Evolutionary conservation across 495 filamentous ascomycete species (phyloP).

Genomic region (Xeromyces bisporus): DNA sequence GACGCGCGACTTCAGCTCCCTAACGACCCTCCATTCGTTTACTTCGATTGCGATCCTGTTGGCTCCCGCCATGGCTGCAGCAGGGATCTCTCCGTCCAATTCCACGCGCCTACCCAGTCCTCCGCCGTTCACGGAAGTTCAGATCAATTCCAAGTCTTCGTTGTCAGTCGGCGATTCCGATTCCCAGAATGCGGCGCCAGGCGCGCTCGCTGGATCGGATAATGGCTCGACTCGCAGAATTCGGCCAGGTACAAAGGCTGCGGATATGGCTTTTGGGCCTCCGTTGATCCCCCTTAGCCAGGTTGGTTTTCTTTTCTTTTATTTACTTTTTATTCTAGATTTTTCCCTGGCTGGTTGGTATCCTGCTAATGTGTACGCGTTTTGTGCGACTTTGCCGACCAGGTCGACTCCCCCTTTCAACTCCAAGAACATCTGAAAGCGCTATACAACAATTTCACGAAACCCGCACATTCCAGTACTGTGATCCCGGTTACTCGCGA

Average conservation of each 20-base stretch:
- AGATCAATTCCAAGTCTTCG: constrained; percentile 72
- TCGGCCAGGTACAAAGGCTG: constrained; percentile 76
- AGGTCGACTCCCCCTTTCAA: constrained; percentile 93
- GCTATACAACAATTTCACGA: constrained; percentile 65
- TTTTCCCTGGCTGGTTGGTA: neutral
- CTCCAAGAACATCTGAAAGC: constrained; percentile 96
- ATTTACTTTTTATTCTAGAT: constrained; percentile 2
- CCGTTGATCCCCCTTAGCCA: constrained; percentile 72
- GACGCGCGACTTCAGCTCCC: no score
- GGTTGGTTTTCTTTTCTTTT: constrained; percentile 40
- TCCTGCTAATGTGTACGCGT: no score
- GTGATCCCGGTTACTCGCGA: constrained; percentile 53
- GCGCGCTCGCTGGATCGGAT: constrained; percentile 34
- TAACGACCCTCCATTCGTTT: constrained; percentile 2
- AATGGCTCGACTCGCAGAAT: constrained; percentile 65
- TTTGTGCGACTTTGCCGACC: constrained; percentile 2
- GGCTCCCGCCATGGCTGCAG: constrained; percentile 27
- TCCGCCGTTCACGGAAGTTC: constrained; percentile 78
- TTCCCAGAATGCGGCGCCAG: constrained; percentile 19
- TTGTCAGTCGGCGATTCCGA: constrained; percentile 25
- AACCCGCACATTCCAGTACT: constrained; percentile 36
- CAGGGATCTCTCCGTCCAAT: constrained; percentile 50
- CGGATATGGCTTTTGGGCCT: constrained; percentile 81
- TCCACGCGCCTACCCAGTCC: constrained; percentile 80
- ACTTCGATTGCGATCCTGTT: constrained; percentile 1